Evolutionary conservation across 345 rosid genomes (phyloP).

Genomic region (Viola odorata): DNA sequence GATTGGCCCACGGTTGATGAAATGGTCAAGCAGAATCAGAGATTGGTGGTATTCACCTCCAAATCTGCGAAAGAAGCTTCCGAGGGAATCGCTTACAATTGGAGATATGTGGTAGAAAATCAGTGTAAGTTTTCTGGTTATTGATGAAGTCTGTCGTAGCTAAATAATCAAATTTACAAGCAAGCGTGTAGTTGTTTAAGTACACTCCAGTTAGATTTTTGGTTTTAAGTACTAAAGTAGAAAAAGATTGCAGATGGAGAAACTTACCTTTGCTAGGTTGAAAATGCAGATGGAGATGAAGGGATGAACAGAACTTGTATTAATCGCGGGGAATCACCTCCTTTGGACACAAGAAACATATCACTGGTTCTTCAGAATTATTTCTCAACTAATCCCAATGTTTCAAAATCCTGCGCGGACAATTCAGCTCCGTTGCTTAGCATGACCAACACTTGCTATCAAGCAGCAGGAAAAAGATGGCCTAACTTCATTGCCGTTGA

Average conservation of each 20-base stretch:
- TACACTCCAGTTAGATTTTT: no score
- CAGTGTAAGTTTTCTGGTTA: slow-evolving; percentile 48
- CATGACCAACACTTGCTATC: slow-evolving; percentile 64
- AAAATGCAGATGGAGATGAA: slow-evolving; percentile 67
- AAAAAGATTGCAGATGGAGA: no score
- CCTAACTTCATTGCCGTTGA: slow-evolving; percentile 97
- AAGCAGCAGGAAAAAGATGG: slow-evolving; percentile 82
- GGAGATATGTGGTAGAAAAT: slow-evolving; percentile 87
- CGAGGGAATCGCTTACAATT: slow-evolving; percentile 81
- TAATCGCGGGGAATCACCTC: slow-evolving; percentile 63
- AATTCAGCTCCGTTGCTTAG: slow-evolving; percentile 65
- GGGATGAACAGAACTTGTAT: slow-evolving; percentile 77
- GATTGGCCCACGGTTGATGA: slow-evolving; percentile 94
- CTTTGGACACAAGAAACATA: slow-evolving; percentile 46
- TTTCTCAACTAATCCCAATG: slow-evolving; percentile 61
- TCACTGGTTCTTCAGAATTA: slow-evolving; percentile 72
- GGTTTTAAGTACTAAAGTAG: no score
- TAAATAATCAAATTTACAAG: no score
- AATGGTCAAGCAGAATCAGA: slow-evolving; percentile 76
- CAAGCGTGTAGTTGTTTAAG: no score
- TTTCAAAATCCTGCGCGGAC: slow-evolving; percentile 52
- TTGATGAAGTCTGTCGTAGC: no score
- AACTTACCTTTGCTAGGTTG: background rate
- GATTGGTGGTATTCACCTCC: slow-evolving; percentile 84
- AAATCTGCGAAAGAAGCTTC: slow-evolving; percentile 67